phyloP scores from a whole-genome alignment of 495 filamentous ascomycete genomes.

The Aspergillus heteromorphus region DNA sequence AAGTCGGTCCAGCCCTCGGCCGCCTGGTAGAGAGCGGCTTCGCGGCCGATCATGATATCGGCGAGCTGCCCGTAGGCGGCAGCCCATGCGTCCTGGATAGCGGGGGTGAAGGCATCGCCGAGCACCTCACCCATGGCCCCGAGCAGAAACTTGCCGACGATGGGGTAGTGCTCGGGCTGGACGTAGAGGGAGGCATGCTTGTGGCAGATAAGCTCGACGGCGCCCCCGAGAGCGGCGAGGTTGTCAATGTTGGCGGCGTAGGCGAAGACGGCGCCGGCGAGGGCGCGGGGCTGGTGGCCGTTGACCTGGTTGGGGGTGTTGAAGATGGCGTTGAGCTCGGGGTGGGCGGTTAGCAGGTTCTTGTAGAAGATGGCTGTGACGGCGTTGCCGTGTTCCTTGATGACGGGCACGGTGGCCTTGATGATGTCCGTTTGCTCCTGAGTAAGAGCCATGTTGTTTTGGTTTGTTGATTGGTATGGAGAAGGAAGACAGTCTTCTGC shows the following conservation, averaged over 20 bases:
- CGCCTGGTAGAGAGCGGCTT: constrained; percentile 54
- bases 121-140: constrained; percentile 63
- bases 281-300: constrained; percentile 58
- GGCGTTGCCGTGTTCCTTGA: constrained; percentile 57
- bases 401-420: constrained; percentile 46
- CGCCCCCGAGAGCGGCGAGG: constrained; percentile 52
- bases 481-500: background rate
- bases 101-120: constrained; percentile 59
- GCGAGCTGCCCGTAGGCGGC: constrained; percentile 68
- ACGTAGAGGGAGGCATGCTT: constrained; percentile 72
- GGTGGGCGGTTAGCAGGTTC: constrained; percentile 58
- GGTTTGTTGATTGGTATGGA: background rate
- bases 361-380: constrained; percentile 67
- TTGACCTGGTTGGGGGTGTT: constrained; percentile 59
- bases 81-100: constrained; percentile 64
- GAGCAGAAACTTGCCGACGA: constrained; percentile 64
- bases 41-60: constrained; percentile 61
- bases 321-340: constrained; percentile 61
- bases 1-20: constrained; percentile 56
- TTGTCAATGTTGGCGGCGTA: constrained; percentile 71
- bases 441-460: constrained; percentile 16
- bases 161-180: constrained; percentile 59
- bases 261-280: constrained; percentile 61
- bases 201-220: constrained; percentile 68
- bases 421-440: constrained; percentile 34